Evolutionary conservation across 78 protist genomes (phyloP), one percentile per base, ranked within the genome.

Genomic region (Guillardia theta): DNA sequence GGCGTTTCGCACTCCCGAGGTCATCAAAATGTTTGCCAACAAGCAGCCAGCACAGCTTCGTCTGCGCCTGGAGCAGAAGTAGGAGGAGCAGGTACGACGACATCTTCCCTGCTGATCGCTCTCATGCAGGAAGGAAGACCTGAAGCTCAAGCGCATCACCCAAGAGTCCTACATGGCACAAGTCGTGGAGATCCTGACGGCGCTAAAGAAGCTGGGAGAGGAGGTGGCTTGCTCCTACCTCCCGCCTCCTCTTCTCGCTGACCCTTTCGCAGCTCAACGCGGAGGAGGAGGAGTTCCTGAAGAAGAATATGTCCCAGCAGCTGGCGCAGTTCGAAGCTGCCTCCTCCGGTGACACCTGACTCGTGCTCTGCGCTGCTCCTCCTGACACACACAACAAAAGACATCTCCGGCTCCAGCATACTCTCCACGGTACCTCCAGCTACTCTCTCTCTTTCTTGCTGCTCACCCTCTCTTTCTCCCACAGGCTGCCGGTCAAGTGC

Each of bases 1-100:
- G 50, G 90, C 90, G 53, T 80, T 80, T 30, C 10, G 45, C 21
- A 80, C 90, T 8, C 90, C 90, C 1, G 90, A 80, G 50, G 90
- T 80, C 48, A 80, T 80, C 90, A 80, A 80, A 30, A 39, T 80
- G 46, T 80, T 80, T 44, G 90, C 90, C 12, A 80, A 80, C 90
- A 80, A 80, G 90, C 90, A 80, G 90, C 90, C 90, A 0, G 90
- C 90, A 0, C 53, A 39, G 46, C 48, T 80, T 19, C 90, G 90
- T 8, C 10, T 80, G 53, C 19, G 33, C 30, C 50, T 80, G 58
- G 44, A 44, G 48, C 53, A 80, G 50, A 19, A 45, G 83, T 70
- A 12, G 12, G 45, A 4, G 10, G 27, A 24, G 9, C 6, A 33
- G n/a, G 27, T 33, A 36, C 83, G 6, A 24, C 36, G 8, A 4